Base-by-base conservation (phyloP, 2,329 filamentous ascomycete genomes). In the Talaromyces sp. region DNA sequence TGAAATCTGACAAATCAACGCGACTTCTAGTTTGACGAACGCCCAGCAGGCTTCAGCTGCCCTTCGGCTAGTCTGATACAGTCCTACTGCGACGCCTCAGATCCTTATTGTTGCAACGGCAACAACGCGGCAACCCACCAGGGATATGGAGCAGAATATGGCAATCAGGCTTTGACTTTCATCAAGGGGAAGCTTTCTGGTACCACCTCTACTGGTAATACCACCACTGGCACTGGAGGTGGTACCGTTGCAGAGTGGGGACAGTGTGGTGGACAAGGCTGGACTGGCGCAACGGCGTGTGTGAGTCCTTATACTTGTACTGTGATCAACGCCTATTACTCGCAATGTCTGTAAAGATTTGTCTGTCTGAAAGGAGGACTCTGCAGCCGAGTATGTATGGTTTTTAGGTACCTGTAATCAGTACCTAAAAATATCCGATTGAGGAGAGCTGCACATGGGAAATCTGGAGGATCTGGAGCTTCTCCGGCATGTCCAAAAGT, bases 51-150 rank as follows among this genome's bases (percentile, higher is more conserved):
- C 31, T 89, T 87, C 74, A 77, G 75, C 52, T 89, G 87, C 77
- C 81, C 81, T 1, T 82, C 85, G 10, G 80, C 80, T 41, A 81
- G 75, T 72, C 86, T 85, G 70, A 85, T 89, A 69, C 79, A 88
- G 77, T 86, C 85, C 4, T 90, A 89, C 80, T 90, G 88, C 74
- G 87, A 90, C 69, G 77, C 83, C 4, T 71, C 83, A 3, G 87
- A 90, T 68, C 87, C 87, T 0, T 89, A 87, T 77, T 90, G 88
- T 81, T 90, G 86, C 76, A 87, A 84, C 49, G 88, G 87, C 58
- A 87, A 82, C 70, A 81, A 89, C 66, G 80, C 82, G 31, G 83
- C 84, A 70, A 81, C 83, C 7, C 87, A 89, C 74, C 84, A 88
- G 73, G 82, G 86, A 59, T 90, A 90, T 66, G 86, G 84, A 2